Evolutionary conservation across 805 yeast species (phyloP), one percentile per base, ranked within the genome.

Genomic region (Candida sithepensis): DNA sequence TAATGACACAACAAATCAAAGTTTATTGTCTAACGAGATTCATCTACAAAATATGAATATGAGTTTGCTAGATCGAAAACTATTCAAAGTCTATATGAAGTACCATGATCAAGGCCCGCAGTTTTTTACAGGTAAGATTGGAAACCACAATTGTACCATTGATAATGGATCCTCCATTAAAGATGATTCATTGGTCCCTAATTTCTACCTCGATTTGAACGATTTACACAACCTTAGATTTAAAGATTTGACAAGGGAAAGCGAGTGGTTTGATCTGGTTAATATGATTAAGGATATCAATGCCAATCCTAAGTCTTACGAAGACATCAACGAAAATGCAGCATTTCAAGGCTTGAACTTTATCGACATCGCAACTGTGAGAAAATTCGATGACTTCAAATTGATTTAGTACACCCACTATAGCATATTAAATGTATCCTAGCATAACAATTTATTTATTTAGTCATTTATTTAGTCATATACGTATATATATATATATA

Each of bases 301-400:
- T 19, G 23, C 20, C 7, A 14, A 45, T 18, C 43, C 50, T 18
- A 33, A 50, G 13, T 32, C 45, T 30, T 45, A 37, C 26, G 16
- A 13, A 19, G 44, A 46, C 9, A 34, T 44, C 18, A 38, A 47
- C 22, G 56, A 54, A 12, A 47, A 45, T 6, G 40, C 44, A 24
- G 50, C 53, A 19, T 61, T 58, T 34, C 50, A 48, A 23, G 65
- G 60, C 3, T 47, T 61, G 22, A 44, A 53, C 28, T 26, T 32
- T 9, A 44, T 45, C 3, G 65, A 61, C 49, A 59, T 53, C 37
- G 52, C 54, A 18, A 45, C 45, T 4, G 45, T 48, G 4, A 47
- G 51, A 22, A 41, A 45, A 9, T 55, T 56, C 20, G 48, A 46
- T 30, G 40, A 41, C 30, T 41, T 38, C 13, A 30, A 39, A 24